Percentiles rank a stretch among this genome's conserved stretches.
Evolutionary conservation across 768 basidiomycete species (phyloP).

Genomic region (Panaeolus papilionaceus): DNA sequence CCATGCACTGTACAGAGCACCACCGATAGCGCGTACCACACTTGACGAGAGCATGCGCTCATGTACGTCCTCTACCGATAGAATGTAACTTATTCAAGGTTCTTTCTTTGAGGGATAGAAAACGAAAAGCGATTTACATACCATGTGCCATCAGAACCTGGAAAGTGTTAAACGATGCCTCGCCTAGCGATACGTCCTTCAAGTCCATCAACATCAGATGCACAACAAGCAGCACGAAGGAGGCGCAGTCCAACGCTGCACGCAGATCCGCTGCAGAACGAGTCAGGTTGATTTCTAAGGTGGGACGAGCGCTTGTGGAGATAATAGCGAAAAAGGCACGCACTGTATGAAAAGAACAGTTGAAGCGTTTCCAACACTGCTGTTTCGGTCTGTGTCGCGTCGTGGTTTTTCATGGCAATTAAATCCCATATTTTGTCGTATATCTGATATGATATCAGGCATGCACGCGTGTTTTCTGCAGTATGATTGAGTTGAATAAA

Average conservation of each 20-base stretch:
- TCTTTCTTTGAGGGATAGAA: neutral
- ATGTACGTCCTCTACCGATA: neutral
- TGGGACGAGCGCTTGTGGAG: no score
- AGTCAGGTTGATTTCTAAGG: no score
- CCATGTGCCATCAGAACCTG: slow-evolving; percentile 3
- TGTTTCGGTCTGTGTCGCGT: neutral
- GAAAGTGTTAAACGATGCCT: neutral
- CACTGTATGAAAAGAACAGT: neutral
- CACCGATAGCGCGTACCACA: neutral
- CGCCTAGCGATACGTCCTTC: neutral
- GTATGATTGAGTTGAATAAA: neutral
- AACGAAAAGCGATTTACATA: neutral
- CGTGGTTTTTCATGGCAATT: neutral
- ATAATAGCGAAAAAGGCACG: neutral
- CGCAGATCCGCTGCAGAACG: neutral
- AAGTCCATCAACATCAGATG: neutral
- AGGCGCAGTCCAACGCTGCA: neutral
- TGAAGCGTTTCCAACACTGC: neutral
- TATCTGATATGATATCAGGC: neutral
- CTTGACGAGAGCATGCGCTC: neutral
- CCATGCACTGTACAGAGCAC: neutral
- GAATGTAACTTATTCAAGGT: neutral
- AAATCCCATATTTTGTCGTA: slow-evolving; percentile 2
- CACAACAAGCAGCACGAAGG: neutral
- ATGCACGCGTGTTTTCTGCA: neutral